Evolutionary conservation across 495 filamentous ascomycete species (phyloP).

Genomic region (Achaetomiella virescens): DNA sequence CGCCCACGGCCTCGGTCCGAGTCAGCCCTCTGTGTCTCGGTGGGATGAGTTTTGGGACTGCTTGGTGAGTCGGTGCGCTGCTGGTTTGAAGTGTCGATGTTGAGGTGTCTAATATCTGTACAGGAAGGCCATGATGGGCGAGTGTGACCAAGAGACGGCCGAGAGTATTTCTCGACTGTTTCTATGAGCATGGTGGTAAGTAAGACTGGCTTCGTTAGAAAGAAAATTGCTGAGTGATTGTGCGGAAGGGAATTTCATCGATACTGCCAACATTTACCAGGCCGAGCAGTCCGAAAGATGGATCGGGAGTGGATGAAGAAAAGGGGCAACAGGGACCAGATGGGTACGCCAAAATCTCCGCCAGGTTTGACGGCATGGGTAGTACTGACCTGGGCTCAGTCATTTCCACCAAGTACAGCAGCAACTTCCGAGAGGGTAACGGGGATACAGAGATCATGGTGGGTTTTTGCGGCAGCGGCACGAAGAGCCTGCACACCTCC

Average conservation of each 20-base stretch:
- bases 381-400: slow-evolving; percentile 27
- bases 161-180: slow-evolving; percentile 62
- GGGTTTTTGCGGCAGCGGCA: slow-evolving; percentile 25
- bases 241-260: slow-evolving; percentile 53
- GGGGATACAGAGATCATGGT: slow-evolving; percentile 44
- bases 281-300: slow-evolving; percentile 54
- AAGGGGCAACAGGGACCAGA: slow-evolving; percentile 48
- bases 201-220: not conserved
- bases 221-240: not conserved
- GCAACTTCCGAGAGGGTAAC: slow-evolving; percentile 34
- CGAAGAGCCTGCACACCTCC: slow-evolving; percentile 43
- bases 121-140: slow-evolving; percentile 46
- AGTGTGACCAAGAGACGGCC: slow-evolving; percentile 54
- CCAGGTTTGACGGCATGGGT: no score
- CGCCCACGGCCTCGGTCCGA: slow-evolving; percentile 51
- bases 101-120: no score
- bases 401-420: slow-evolving; percentile 53
- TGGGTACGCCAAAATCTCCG: slow-evolving; percentile 18
- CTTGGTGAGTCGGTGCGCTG: slow-evolving; percentile 3
- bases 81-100: no score
- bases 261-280: slow-evolving; percentile 64
- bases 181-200: slow-evolving; percentile 46
- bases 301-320: slow-evolving; percentile 53
- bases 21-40: slow-evolving; percentile 59
- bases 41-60: slow-evolving; percentile 56